Evolutionary conservation across 2,329 filamentous ascomycete genomes (phyloP).

Genomic region (Claviceps sp.): DNA sequence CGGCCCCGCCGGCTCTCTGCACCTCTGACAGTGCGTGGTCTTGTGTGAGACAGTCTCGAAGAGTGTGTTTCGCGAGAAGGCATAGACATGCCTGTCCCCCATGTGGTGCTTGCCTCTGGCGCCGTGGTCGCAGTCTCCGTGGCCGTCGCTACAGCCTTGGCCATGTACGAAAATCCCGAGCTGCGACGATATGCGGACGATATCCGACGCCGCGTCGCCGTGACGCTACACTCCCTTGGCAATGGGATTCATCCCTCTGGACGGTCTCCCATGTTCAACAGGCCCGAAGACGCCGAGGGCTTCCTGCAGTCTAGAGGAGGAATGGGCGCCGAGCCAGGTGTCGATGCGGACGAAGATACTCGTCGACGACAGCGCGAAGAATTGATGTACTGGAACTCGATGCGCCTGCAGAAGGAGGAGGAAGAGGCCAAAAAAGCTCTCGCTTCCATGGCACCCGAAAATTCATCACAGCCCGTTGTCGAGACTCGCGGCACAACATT

Average conservation of each 20-base stretch:
- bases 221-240: slow-evolving; percentile 45
- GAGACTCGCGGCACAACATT: slow-evolving; percentile 28
- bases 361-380: slow-evolving; percentile 49
- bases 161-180: slow-evolving; percentile 52
- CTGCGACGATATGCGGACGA: slow-evolving; percentile 47
- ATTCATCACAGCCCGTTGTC: neutral
- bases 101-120: slow-evolving; percentile 39
- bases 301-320: slow-evolving; percentile 41
- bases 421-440: slow-evolving; percentile 15
- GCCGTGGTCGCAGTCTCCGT: slow-evolving; percentile 45
- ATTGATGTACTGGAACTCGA: slow-evolving; percentile 50
- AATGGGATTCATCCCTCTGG: slow-evolving; percentile 39
- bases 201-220: slow-evolving; percentile 45
- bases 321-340: slow-evolving; percentile 27
- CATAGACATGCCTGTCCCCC: slow-evolving; percentile 39
- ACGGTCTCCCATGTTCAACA: slow-evolving; percentile 45
- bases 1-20: no score
- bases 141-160: slow-evolving; percentile 43
- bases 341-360: slow-evolving; percentile 50
- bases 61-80: no score
- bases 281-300: slow-evolving; percentile 52
- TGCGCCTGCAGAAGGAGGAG: slow-evolving; percentile 38
- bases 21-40: no score
- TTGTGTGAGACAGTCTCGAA: no score
- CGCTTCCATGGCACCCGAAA: neutral